Evolutionary conservation across 2,329 filamentous ascomycete species (phyloP), one percentile per base, ranked within the genome.

Genomic region (Coniochaeta hoffmannii): DNA sequence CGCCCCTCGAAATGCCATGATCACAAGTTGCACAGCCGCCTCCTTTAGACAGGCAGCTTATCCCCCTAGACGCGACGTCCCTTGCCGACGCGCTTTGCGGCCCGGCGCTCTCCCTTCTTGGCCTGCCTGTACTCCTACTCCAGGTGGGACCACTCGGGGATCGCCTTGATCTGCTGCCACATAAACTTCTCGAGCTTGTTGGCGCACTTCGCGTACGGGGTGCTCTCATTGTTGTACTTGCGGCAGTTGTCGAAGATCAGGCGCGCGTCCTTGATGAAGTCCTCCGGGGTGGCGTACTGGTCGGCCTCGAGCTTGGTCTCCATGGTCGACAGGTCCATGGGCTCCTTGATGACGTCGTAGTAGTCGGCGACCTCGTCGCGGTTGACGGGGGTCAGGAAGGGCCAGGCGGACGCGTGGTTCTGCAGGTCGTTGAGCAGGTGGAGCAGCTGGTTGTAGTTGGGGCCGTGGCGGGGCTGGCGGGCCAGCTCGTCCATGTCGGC

Each of bases 301-400:
- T 97, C 94, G 36, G 90, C 90, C 66, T 97, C 92, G 60, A 97
- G 87, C 72, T 96, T 96, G 63, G 84, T 85, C 71, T 97, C 94
- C 93, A 99, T 97, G 19, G 92, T 97, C 50, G 83, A 87, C 50
- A 97, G 78, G 68, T 97, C 94, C 94, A 99, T 99, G 34, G 94
- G 94, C 69, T 96, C 89, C 68, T 92, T 92, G 76, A 99, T 99
- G 58, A 97, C 92, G 57, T 96, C 90, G 76, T 97, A 97, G 74
- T 99, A 99, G 70, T 99, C 94, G n/a, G 90, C 86, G 0, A 99
- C 94, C 62, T 97, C 94, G 65, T 99, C 94, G 62, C 88, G 86
- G 69, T 95, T 97, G 62, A 99, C 94, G 0, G 94, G 93, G 26
- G 90, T 83, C 31, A 94, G 81, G 76, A 99, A 99, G 0, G 94